Conservation (phyloP, 306 rosid genomes). For the Inga laurina region DNA sequence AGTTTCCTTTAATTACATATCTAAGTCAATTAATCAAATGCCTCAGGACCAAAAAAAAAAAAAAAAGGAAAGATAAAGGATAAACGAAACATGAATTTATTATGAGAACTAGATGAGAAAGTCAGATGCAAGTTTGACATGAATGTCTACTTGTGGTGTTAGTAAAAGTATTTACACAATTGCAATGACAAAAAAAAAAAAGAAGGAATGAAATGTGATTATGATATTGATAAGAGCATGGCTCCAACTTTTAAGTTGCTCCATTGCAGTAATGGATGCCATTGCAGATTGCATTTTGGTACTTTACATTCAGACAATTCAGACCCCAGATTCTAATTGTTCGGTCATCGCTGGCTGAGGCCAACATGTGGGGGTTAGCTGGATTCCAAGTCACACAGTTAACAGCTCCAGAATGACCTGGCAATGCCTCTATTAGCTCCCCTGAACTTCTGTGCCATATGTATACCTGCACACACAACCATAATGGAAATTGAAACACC, state of each 20-base stretch:
- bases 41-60: neutral
- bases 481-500: slow-evolving; percentile 15
- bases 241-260: slow-evolving; percentile 49
- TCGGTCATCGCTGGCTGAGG: slow-evolving; percentile 95
- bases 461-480: slow-evolving; percentile 63
- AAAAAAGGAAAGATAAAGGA: neutral
- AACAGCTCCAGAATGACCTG: slow-evolving; percentile 96
- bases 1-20: neutral
- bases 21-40: neutral
- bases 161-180: slow-evolving; percentile 80
- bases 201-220: slow-evolving; percentile 34
- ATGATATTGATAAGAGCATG: slow-evolving; percentile 28
- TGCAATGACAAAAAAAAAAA: slow-evolving; percentile 58
- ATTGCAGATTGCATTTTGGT: slow-evolving; percentile 61
- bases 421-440: slow-evolving; percentile 70
- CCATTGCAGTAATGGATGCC: slow-evolving; percentile 91
- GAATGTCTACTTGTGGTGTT: slow-evolving; percentile 61
- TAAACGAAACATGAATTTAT: slow-evolving; percentile 48
- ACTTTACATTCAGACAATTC: slow-evolving; percentile 57
- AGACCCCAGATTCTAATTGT: slow-evolving; percentile 97
- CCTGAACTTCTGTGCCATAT: slow-evolving; percentile 84
- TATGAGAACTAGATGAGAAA: slow-evolving; percentile 54
- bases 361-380: slow-evolving; percentile 89
- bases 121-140: slow-evolving; percentile 68
- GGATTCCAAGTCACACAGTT: slow-evolving; percentile 99